Conservation (phyloP, 2,329 filamentous ascomycete genomes). For the Arthroderma uncinatum region DNA sequence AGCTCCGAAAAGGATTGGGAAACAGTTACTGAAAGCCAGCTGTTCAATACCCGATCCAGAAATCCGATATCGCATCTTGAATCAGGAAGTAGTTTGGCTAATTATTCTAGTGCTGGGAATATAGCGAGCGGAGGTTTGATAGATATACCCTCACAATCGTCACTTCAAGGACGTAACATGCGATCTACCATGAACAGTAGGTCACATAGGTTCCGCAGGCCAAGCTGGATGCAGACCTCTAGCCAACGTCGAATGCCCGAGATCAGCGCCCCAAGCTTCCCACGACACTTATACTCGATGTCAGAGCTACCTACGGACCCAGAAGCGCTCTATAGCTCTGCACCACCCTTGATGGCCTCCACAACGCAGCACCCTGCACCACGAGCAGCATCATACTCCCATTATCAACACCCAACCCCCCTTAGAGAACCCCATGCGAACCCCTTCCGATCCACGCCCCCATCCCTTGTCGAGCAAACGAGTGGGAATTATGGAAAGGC, state of each 20-base stretch:
- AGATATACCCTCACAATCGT: neutral
- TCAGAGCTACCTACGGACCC: neutral
- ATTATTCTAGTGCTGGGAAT: conserved; percentile 19
- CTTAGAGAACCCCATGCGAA: conserved; percentile 13
- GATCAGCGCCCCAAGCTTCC: neutral
- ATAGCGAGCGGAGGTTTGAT: conserved; percentile 8
- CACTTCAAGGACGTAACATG: neutral
- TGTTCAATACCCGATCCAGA: conserved; percentile 10
- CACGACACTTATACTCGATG: conserved; percentile 2
- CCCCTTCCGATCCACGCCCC: conserved; percentile 15
- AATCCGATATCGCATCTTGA: conserved; percentile 7
- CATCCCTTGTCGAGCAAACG: conserved; percentile 8
- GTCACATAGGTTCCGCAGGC: neutral
- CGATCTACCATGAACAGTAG: neutral
- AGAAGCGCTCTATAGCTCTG: neutral
- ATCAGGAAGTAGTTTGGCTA: conserved; percentile 20
- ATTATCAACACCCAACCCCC: conserved; percentile 15
- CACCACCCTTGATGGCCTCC: conserved; percentile 12
- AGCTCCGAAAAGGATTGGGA: conserved; percentile 19
- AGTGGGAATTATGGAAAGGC: conserved; percentile 1
- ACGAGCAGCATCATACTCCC: conserved; percentile 3
- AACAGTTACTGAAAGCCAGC: conserved; percentile 18
- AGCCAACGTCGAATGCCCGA: neutral
- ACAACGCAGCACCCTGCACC: conserved; percentile 11
- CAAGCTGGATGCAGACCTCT: neutral